Base-by-base conservation (phyloP, 2,329 filamentous ascomycete genomes). In the Aspergillus pseudoviridinutans region DNA sequence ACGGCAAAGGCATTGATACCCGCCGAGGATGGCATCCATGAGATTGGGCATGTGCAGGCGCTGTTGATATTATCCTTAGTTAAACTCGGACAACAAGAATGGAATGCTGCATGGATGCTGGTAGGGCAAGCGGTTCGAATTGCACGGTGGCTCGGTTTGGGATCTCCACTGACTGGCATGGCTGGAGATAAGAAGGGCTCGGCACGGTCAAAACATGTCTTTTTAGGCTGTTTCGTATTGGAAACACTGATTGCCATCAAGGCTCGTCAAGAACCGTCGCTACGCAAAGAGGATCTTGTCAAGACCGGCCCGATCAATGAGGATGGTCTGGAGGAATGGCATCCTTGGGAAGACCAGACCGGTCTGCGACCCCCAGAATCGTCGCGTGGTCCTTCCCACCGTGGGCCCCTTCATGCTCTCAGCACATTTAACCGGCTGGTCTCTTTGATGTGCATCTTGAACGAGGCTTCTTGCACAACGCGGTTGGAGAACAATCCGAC, bases 241-340 rank as follows among this genome's bases (percentile, higher is more conserved):
- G 83, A 85, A 56, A 79, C 76, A 17, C 67, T 84, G 17, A 67
- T 84, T 28, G 78, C 82, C 3, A 68, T 76, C 35, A 75, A 79
- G 42, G 72, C 81, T 6, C 72, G 72, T n/a, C 72, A 76, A 32
- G 68, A 70, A 10, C 76, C 79, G 4, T 79, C 80, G 54, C 68
- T 84, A 42, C 73, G 72, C 32, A 76, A 87, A 9, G 75, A 77
- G 14, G 80, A 84, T 53, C 68, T 84, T 27, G 71, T 76, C n/a
- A 70, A 72, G 41, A 68, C 79, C 29, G 80, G 80, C 9, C 71
- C 74, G 2, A 74, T 88, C 2, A 79, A 84, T 27, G 86, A 89
- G 69, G 85, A 89, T 63, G 86, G 86, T 1, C 74, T 87, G 22
- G 88, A 91, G 66, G 87, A 91, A 73, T 91, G 88, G 88, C 85